Evolutionary conservation across 345 rosid genomes (phyloP).

Genomic region (Rhodamnia argentea): DNA sequence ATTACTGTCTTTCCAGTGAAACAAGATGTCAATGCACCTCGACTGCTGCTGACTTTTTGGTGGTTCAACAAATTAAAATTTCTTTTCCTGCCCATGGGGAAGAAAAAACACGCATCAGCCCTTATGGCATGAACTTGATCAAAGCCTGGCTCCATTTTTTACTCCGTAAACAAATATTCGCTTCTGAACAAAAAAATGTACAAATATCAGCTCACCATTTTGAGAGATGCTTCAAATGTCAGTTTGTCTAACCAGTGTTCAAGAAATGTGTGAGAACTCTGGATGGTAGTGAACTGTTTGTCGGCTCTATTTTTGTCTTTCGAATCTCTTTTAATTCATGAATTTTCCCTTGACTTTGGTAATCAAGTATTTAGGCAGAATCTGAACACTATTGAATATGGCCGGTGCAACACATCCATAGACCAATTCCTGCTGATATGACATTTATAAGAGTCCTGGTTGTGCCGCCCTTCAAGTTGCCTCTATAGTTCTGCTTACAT

Average conservation of each 20-base stretch:
- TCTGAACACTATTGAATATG: background rate
- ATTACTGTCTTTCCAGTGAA: background rate
- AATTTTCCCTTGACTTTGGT: background rate
- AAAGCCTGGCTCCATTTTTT: background rate
- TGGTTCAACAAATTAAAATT: background rate
- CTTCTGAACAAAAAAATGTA: background rate
- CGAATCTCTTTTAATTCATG: background rate
- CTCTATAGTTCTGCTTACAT: background rate
- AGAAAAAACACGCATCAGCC: background rate
- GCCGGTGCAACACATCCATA: background rate
- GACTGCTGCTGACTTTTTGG: background rate
- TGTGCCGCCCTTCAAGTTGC: background rate
- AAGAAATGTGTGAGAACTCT: background rate
- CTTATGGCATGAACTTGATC: background rate
- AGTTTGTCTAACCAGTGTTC: background rate
- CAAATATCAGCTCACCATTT: background rate
- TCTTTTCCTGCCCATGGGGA: background rate
- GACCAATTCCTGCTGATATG: background rate
- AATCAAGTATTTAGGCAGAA: background rate
- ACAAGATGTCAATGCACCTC: background rate
- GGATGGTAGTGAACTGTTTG: background rate
- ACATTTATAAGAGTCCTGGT: background rate
- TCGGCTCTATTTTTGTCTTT: background rate
- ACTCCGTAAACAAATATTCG: background rate
- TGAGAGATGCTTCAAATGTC: background rate